Evolutionary conservation across 768 basidiomycete genomes (phyloP).

Genomic region (Kwoniella newhampshirensis): DNA sequence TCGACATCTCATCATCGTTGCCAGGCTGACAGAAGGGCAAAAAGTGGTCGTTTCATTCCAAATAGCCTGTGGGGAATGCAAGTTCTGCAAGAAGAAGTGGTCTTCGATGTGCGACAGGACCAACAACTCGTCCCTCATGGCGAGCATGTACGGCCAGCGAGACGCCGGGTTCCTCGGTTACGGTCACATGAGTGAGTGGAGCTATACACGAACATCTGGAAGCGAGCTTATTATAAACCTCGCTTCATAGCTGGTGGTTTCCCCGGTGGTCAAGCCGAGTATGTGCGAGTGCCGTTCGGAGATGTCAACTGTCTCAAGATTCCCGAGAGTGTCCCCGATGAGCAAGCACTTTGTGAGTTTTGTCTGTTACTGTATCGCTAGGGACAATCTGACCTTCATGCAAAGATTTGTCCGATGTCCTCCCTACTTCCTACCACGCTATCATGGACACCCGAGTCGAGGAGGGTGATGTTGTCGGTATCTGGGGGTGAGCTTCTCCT

Average conservation of each 20-base stretch:
- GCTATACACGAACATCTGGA: no score
- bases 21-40: no score
- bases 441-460: constrained; percentile 74
- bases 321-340: constrained; percentile 62
- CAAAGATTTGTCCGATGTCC: constrained; percentile 57
- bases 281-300: constrained; percentile 63
- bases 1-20: no score
- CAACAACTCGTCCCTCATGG: constrained; percentile 63
- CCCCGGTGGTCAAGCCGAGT: constrained; percentile 75
- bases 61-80: constrained; percentile 69
- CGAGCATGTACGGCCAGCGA: constrained; percentile 54
- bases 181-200: constrained; percentile 41
- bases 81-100: constrained; percentile 70
- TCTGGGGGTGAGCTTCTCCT: constrained; percentile 69
- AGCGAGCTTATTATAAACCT: not conserved
- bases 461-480: constrained; percentile 67
- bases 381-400: constrained; percentile 2
- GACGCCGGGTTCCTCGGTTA: constrained; percentile 66
- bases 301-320: constrained; percentile 71
- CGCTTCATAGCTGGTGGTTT: constrained; percentile 57
- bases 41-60: constrained; percentile 74
- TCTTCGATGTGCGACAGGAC: constrained; percentile 74
- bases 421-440: constrained; percentile 71
- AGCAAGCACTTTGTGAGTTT: constrained; percentile 37
- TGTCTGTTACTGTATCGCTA: not conserved